phyloP scores from a whole-genome alignment of 257 asterid genomes.

The Nyctanthes arbortristis region DNA sequence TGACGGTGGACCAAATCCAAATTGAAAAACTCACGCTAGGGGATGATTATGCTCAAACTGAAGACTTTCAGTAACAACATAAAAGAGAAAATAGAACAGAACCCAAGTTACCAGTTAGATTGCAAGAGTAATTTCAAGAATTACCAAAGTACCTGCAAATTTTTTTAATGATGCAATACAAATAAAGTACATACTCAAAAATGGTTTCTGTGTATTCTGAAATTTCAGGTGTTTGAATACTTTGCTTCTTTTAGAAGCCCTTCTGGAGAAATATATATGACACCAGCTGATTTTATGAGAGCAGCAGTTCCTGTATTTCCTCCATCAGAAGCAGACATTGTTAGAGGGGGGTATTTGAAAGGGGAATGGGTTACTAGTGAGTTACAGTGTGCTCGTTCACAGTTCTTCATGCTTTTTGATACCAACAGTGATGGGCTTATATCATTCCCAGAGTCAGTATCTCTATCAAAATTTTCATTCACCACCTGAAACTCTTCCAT shows the following conservation, averaged over 20 bases:
- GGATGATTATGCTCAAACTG: no score
- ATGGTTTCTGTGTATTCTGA: not conserved
- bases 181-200: not conserved
- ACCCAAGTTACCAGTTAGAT: not conserved
- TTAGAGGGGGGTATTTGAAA: slow-evolving; percentile 70
- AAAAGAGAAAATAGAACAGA: no score
- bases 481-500: not conserved
- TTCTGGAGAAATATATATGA: slow-evolving; percentile 76
- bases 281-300: slow-evolving; percentile 83
- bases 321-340: slow-evolving; percentile 66
- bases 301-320: slow-evolving; percentile 94
- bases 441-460: slow-evolving; percentile 80
- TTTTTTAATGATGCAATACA: not conserved
- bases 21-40: no score
- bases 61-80: no score
- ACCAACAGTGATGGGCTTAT: slow-evolving; percentile 82
- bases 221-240: slow-evolving; percentile 80
- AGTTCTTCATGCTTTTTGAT: slow-evolving; percentile 86
- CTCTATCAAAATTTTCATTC: not conserved
- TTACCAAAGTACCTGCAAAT: not conserved
- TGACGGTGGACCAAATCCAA: no score
- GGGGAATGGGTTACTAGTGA: slow-evolving; percentile 57
- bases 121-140: not conserved
- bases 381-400: slow-evolving; percentile 70
- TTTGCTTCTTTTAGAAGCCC: slow-evolving; percentile 65